phyloP scores from a whole-genome alignment of 2,329 filamentous ascomycete genomes.

The Trichoderma pleuroti region DNA sequence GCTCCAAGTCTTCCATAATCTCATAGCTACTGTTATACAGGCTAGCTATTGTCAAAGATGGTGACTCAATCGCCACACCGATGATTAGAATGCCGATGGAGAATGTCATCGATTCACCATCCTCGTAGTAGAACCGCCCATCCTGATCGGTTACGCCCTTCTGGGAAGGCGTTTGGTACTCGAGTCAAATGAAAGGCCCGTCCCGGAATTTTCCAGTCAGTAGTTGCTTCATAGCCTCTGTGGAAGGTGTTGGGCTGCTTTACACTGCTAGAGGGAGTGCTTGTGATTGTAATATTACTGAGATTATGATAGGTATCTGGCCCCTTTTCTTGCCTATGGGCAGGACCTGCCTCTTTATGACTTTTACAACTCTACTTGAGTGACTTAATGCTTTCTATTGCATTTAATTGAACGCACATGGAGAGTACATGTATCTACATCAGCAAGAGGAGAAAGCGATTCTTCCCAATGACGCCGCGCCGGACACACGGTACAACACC shows the following conservation, averaged over 20 bases:
- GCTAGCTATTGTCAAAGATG: neutral
- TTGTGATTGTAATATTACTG: neutral
- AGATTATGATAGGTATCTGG: neutral
- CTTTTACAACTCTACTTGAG: neutral
- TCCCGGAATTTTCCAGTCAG: neutral
- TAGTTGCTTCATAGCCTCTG: neutral
- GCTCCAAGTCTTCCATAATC: neutral
- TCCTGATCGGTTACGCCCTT: neutral
- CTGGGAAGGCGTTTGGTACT: neutral
- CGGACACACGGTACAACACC: neutral
- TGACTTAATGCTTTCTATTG: neutral
- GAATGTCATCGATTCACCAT: neutral
- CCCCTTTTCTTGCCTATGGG: neutral
- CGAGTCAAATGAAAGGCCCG: neutral
- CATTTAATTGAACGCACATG: neutral
- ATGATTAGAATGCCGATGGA: neutral
- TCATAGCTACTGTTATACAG: neutral
- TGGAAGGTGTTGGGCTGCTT: neutral
- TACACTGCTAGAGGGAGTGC: neutral
- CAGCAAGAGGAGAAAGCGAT: neutral
- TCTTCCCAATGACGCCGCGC: neutral
- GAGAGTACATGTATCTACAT: neutral
- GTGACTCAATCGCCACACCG: neutral
- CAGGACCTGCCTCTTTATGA: neutral
- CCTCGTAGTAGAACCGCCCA: neutral